These are phyloP conservation scores for Curvularia spicifera DNA, from an alignment of 2,329 filamentous ascomycete species.

Conservation along the genomic window DNA sequence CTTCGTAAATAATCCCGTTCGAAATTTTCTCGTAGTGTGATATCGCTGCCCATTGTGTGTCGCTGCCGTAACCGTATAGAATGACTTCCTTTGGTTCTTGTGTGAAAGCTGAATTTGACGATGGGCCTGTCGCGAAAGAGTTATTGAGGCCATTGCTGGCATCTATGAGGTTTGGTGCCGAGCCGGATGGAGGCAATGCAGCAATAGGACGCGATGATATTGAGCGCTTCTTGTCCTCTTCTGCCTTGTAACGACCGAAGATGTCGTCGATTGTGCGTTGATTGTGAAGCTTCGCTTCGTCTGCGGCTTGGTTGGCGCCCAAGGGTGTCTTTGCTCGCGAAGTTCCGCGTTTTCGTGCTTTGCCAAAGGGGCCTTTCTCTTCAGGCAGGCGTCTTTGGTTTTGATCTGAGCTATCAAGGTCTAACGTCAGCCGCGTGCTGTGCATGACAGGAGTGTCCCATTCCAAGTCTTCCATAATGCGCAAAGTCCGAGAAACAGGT, in stretches of 20 bases:
- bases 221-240: constrained; percentile 40
- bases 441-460: constrained; percentile 3
- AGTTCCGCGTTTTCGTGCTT: constrained; percentile 53
- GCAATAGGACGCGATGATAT: constrained; percentile 30
- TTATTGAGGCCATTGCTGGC: constrained; percentile 30
- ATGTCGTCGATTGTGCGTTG: constrained; percentile 56
- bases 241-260: constrained; percentile 48
- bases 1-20: constrained; percentile 81
- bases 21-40: constrained; percentile 87
- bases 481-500: neutral
- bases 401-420: constrained; percentile 44
- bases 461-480: constrained; percentile 5
- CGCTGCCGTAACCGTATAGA: constrained; percentile 79
- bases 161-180: constrained; percentile 44
- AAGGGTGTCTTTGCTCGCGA: constrained; percentile 62
- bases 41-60: constrained; percentile 79
- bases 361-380: constrained; percentile 69
- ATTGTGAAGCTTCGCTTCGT: constrained; percentile 56
- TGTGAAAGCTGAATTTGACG: constrained; percentile 46
- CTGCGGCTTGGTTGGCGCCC: constrained; percentile 65
- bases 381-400: constrained; percentile 61
- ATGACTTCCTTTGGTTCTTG: constrained; percentile 78
- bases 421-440: constrained; percentile 24
- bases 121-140: constrained; percentile 37
- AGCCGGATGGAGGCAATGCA: constrained; percentile 39